phyloP scores from a whole-genome alignment of 2,329 filamentous ascomycete genomes.

The Dothistroma septosporum region DNA sequence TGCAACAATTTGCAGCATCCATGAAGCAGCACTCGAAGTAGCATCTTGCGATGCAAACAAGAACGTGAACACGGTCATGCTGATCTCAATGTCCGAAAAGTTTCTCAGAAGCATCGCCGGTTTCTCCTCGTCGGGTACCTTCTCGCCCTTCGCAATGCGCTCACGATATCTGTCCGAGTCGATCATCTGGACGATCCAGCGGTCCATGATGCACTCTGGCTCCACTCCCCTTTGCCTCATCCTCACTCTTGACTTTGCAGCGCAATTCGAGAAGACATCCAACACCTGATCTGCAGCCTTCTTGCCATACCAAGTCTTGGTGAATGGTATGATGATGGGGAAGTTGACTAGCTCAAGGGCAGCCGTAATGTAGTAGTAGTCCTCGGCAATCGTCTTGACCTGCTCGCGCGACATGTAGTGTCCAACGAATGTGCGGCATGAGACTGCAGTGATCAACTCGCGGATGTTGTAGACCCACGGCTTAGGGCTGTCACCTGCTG shows the following conservation, averaged over 20 bases:
- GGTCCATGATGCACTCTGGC: constrained; percentile 89
- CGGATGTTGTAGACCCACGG: constrained; percentile 92
- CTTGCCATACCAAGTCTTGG: constrained; percentile 96
- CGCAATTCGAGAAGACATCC: constrained; percentile 82
- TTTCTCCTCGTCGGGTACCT: constrained; percentile 68
- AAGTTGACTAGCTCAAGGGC: constrained; percentile 98
- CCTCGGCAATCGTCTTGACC: constrained; percentile 89
- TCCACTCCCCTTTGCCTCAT: constrained; percentile 79
- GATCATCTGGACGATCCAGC: constrained; percentile 85
- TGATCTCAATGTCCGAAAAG: constrained; percentile 87
- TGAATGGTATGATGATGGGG: constrained; percentile 91
- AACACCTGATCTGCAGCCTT: constrained; percentile 91
- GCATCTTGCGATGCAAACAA: constrained; percentile 86
- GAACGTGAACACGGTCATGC: constrained; percentile 72
- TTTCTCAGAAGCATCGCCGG: constrained; percentile 79
- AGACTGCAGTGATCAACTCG: constrained; percentile 90
- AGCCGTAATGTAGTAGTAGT: constrained; percentile 95
- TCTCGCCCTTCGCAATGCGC: constrained; percentile 67
- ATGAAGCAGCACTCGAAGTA: constrained; percentile 86
- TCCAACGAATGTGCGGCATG: constrained; percentile 93
- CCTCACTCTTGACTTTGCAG: constrained; percentile 80
- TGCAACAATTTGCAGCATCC: constrained; percentile 91
- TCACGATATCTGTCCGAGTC: constrained; percentile 78
- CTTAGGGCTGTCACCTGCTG: constrained; percentile 66
- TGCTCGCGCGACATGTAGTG: constrained; percentile 89